Evolutionary conservation across 2,329 filamentous ascomycete genomes (phyloP).

Genomic region (Corinectria fuckeliana): DNA sequence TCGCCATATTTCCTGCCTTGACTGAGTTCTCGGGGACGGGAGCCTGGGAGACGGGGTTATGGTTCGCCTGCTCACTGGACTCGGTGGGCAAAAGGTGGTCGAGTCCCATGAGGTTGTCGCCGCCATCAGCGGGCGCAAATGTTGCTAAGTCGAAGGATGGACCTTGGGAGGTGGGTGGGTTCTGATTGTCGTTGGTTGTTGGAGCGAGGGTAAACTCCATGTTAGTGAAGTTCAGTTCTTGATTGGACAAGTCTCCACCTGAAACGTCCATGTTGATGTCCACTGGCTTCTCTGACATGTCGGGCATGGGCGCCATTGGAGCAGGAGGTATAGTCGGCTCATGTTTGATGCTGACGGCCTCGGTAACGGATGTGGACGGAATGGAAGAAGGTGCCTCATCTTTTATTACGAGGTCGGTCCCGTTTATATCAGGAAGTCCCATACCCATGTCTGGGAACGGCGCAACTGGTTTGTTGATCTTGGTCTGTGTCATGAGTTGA

Average conservation of each 20-base stretch:
- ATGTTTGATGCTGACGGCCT: constrained; percentile 38
- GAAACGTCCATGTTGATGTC: constrained; percentile 32
- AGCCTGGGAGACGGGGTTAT: constrained; percentile 17
- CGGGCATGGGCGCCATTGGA: constrained; percentile 37
- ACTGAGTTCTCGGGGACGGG: constrained; percentile 12
- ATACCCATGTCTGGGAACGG: constrained; percentile 65
- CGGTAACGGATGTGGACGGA: constrained; percentile 15
- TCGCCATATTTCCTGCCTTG: constrained; percentile 19
- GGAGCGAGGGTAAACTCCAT: constrained; percentile 63
- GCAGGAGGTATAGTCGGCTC: constrained; percentile 37
- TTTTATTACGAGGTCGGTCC: constrained; percentile 29
- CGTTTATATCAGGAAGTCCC: constrained; percentile 45
- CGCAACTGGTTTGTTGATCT: constrained; percentile 52
- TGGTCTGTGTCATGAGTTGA: constrained; percentile 45
- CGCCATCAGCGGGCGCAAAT: constrained; percentile 47
- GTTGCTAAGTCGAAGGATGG: constrained; percentile 54
- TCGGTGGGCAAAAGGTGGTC: constrained; percentile 41
- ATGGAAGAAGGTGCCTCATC: constrained; percentile 26
- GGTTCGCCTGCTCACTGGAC: constrained; percentile 22
- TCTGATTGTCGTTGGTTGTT: constrained; percentile 40
- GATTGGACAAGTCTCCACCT: constrained; percentile 28
- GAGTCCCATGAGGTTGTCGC: constrained; percentile 40
- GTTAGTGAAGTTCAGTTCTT: constrained; percentile 60
- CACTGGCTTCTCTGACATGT: constrained; percentile 36
- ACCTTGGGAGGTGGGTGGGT: constrained; percentile 39